These are phyloP conservation scores for Schoenoplectus tabernaemontani DNA, from an alignment of 202 grass and related monocot genomes.

Conservation along the genomic window DNA sequence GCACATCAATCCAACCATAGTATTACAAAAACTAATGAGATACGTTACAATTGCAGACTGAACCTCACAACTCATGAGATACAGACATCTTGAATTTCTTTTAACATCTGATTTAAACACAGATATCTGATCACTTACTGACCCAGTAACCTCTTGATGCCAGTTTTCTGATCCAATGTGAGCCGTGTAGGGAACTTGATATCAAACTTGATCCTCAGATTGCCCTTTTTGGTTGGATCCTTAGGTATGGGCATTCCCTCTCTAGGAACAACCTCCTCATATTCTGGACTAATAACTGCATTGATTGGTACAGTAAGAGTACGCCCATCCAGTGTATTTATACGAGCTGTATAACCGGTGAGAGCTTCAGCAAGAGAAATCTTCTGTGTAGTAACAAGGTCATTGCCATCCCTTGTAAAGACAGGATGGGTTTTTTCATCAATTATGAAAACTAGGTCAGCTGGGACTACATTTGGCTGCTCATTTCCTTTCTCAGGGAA, in stretches of 20 bases:
- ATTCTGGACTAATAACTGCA: slow-evolving; percentile 49
- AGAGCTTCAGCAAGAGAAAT: slow-evolving; percentile 56
- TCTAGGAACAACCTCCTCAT: slow-evolving; percentile 59
- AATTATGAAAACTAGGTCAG: slow-evolving; percentile 73
- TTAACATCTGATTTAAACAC: neutral
- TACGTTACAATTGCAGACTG: neutral
- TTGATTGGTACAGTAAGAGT: slow-evolving; percentile 54
- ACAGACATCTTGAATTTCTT: neutral
- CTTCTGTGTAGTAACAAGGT: slow-evolving; percentile 65
- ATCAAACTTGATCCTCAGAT: slow-evolving; percentile 78
- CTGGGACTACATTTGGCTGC: slow-evolving; percentile 40
- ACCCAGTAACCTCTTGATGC: slow-evolving; percentile 63
- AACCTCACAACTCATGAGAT: neutral
- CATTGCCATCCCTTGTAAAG: slow-evolving; percentile 73
- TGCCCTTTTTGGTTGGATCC: slow-evolving; percentile 64
- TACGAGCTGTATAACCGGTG: slow-evolving; percentile 47
- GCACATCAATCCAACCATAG: neutral
- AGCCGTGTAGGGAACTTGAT: slow-evolving; percentile 70
- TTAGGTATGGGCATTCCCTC: slow-evolving; percentile 85
- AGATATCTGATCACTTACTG: slow-evolving; percentile 24
- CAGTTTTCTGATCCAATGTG: slow-evolving; percentile 58
- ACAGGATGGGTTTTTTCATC: slow-evolving; percentile 79
- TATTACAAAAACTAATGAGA: neutral
- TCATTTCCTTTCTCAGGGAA: slow-evolving; percentile 90
- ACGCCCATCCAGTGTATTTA: slow-evolving; percentile 66